Conservation (phyloP, 2,329 filamentous ascomycete genomes). For the Fusarium napiforme region DNA sequence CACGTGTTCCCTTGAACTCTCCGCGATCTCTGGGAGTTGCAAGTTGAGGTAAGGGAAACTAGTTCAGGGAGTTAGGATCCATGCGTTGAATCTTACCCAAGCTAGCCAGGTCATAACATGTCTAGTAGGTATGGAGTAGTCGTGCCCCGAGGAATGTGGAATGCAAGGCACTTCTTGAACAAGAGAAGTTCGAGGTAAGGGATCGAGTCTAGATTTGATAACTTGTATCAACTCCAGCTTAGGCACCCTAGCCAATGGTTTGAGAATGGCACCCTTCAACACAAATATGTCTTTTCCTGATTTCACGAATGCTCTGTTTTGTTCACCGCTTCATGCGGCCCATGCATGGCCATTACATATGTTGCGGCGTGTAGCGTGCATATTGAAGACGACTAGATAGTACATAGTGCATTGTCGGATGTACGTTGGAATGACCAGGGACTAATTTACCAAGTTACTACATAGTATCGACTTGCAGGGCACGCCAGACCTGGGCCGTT, state of each 20-base stretch:
- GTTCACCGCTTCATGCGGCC: slow-evolving; percentile 18
- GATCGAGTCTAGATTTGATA: not conserved
- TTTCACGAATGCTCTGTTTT: not conserved
- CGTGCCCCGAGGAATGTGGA: slow-evolving; percentile 23
- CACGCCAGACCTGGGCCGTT: slow-evolving; percentile 15
- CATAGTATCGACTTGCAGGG: not conserved
- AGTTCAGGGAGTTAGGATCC: not conserved
- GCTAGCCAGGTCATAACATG: not conserved
- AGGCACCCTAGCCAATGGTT: not conserved
- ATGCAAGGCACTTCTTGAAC: slow-evolving; percentile 12
- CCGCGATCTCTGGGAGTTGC: not conserved
- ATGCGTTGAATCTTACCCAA: not conserved
- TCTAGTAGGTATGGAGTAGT: not conserved
- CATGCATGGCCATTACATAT: not conserved
- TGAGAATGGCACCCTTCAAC: not conserved
- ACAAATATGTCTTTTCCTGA: not conserved
- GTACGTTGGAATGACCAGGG: not conserved
- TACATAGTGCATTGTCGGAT: not conserved
- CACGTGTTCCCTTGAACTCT: not conserved
- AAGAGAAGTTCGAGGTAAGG: slow-evolving; percentile 1
- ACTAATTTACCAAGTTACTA: not conserved
- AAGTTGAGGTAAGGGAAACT: slow-evolving; percentile 3
- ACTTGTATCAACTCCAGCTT: not conserved
- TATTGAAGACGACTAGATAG: not conserved
- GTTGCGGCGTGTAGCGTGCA: not conserved